These are phyloP conservation scores for Exsudoporus floridanus DNA, from an alignment of 1,284 basidiomycete genomes.

Conservation along the genomic window DNA sequence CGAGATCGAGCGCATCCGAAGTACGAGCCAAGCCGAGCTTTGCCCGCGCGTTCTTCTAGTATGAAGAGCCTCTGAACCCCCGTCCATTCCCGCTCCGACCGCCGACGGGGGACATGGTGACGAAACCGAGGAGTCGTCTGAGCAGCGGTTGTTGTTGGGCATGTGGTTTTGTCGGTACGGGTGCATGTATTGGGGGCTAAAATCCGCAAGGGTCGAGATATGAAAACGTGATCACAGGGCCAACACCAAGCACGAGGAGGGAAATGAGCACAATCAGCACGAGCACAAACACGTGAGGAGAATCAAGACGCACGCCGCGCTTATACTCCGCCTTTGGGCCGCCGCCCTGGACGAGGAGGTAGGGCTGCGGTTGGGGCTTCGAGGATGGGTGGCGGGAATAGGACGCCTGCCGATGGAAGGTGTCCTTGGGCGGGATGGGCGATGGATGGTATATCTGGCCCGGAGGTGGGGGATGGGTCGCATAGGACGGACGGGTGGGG, in stretches of 20 bases:
- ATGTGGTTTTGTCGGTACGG: constrained; percentile 32
- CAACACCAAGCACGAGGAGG: constrained; percentile 1
- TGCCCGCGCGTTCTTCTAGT: constrained; percentile 11
- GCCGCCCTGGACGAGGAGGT: constrained; percentile 28
- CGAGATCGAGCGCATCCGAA: not conserved
- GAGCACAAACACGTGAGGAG: constrained; percentile 10
- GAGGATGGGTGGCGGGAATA: constrained; percentile 24
- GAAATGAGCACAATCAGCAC: constrained; percentile 15
- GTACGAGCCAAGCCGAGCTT: not conserved
- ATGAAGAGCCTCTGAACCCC: constrained; percentile 28
- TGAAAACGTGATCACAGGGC: constrained; percentile 1
- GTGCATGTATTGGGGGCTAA: constrained; percentile 32
- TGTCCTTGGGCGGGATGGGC: constrained; percentile 20
- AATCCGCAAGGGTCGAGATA: not conserved
- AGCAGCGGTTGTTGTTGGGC: constrained; percentile 33
- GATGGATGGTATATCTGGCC: constrained; percentile 29
- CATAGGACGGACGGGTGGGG: constrained; percentile 21
- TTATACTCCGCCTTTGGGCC: constrained; percentile 35
- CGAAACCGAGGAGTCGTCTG: constrained; percentile 34
- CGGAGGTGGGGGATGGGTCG: constrained; percentile 28
- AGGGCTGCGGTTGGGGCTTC: constrained; percentile 28
- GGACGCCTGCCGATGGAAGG: constrained; percentile 20
- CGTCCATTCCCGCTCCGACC: constrained; percentile 32
- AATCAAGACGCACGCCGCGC: constrained; percentile 29
- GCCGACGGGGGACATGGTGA: constrained; percentile 24